phyloP scores from a whole-genome alignment of 140 eudicot genomes.

The Oenanthe javanica region DNA sequence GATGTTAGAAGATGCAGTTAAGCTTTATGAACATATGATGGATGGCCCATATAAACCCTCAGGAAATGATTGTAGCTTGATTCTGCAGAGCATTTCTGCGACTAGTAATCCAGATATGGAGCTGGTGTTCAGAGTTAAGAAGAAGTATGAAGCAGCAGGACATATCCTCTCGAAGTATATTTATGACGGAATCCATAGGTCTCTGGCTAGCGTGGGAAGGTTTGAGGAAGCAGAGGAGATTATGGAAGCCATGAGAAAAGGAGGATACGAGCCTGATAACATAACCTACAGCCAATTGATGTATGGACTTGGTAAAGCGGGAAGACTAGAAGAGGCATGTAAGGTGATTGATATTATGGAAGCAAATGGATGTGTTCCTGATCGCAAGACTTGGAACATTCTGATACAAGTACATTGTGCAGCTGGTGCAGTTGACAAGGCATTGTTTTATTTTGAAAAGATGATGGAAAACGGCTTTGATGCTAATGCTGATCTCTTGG shows the following conservation, averaged over 20 bases:
- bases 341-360: conserved; percentile 64
- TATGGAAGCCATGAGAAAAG: conserved; percentile 48
- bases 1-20: conserved; percentile 73
- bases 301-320: conserved; percentile 70
- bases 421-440: conserved; percentile 61
- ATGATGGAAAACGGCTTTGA: conserved; percentile 61
- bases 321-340: conserved; percentile 67
- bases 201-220: conserved; percentile 61
- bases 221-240: conserved; percentile 81
- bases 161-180: conserved; percentile 38
- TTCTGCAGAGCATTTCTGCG: conserved; percentile 40
- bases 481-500: conserved; percentile 78
- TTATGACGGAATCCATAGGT: conserved; percentile 81
- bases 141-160: conserved; percentile 58
- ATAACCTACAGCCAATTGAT: conserved; percentile 81
- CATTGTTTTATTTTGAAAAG: conserved; percentile 39
- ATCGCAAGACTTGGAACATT: conserved; percentile 80
- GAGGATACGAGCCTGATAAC: conserved; percentile 81
- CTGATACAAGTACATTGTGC: conserved; percentile 62
- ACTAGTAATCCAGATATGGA: conserved; percentile 44
- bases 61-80: conserved; percentile 39
- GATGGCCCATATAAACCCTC: conserved; percentile 71
- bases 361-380: conserved; percentile 60
- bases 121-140: conserved; percentile 63
- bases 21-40: conserved; percentile 83